A percentile compares a stretch with the other conserved stretches of the same genome.
phyloP scores from a whole-genome alignment of 768 basidiomycete species.

The Melanogaster broomeanus region DNA sequence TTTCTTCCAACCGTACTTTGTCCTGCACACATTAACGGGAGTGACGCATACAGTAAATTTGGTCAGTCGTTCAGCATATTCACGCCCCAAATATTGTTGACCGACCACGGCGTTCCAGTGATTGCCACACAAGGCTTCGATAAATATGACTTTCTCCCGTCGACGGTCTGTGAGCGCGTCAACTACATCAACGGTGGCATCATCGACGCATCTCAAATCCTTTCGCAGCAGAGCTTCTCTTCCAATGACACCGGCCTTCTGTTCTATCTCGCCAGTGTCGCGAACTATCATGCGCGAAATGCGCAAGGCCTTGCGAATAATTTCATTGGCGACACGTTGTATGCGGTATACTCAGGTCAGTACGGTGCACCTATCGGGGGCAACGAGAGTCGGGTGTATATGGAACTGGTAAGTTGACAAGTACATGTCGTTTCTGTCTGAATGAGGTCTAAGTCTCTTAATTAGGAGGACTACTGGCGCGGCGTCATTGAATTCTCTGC shows the following conservation, averaged over 20 bases:
- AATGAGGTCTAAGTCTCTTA: too few relatives aligned
- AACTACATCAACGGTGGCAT: constrained; percentile 6
- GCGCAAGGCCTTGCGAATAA: too few relatives aligned
- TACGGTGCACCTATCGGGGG: not conserved
- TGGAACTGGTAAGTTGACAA: constrained; percentile 1
- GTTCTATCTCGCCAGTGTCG: not conserved
- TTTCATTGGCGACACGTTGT: too few relatives aligned
- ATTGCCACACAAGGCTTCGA: constrained; percentile 1
- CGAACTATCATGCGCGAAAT: too few relatives aligned
- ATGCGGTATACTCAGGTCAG: too few relatives aligned
- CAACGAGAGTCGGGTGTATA: not conserved
- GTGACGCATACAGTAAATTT: not conserved
- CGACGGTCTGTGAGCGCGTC: constrained; percentile 15
- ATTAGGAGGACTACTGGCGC: constrained; percentile 10
- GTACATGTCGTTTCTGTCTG: too few relatives aligned
- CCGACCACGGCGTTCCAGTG: not conserved
- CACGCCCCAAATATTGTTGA: not conserved
- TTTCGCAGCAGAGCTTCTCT: not conserved
- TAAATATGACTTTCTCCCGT: too few relatives aligned
- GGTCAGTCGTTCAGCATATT: not conserved
- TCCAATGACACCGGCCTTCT: not conserved
- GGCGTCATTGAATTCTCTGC: constrained; percentile 20
- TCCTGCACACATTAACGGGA: not conserved
- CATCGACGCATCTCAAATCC: not conserved
- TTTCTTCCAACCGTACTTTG: constrained; percentile 6